Base-by-base conservation (phyloP, 2,329 filamentous ascomycete species). In the Coniella vitis region DNA sequence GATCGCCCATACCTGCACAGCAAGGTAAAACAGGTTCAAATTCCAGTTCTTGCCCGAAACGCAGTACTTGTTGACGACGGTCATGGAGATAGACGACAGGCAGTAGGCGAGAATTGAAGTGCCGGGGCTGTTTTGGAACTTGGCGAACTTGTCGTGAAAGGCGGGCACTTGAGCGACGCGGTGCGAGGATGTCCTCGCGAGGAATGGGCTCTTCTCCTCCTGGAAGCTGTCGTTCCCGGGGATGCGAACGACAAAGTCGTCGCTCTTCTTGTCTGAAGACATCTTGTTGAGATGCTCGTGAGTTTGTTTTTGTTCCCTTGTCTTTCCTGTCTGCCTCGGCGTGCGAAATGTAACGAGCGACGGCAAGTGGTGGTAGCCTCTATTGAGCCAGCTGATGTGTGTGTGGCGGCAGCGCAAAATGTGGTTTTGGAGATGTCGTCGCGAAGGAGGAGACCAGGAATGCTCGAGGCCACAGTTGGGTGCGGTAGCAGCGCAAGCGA, bases 41-140 rank as follows among this genome's bases (percentile, higher is more conserved):
- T 98, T 98, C 80, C 94, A 98, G 57, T 85, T 80, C 45, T 79
- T 77, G 53, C 93, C 93, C 7, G 89, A 96, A 40, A 98, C 81
- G 55, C 96, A 90, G 67, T 94, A 98, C 76, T 98, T 98, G 74
- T 98, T 98, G 67, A 94, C 93, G n/a, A 96, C 87, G 7, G 93
- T 98, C 93, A 98, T 98, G 67, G 91, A 80, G 64, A 98, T 98
- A n/a, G 90, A 96, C 46, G 91, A 88, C 61, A 86, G 75, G 69
- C 93, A 98, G 75, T 98, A 98, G 42, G 87, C 82, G 56, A 95
- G 64, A 60, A 98, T 87, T 19, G 91, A 90, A 41, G 93, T 65
- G 39, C 80, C 73, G 14, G 90, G 87, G 67, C 82, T 93, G 69
- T 90, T 88, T 60, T 84, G 78, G 54, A 89, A 65, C 59, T 72